Evolutionary conservation across 2,329 filamentous ascomycete genomes (phyloP).

Genomic region (Teratosphaeria epicoccoides): DNA sequence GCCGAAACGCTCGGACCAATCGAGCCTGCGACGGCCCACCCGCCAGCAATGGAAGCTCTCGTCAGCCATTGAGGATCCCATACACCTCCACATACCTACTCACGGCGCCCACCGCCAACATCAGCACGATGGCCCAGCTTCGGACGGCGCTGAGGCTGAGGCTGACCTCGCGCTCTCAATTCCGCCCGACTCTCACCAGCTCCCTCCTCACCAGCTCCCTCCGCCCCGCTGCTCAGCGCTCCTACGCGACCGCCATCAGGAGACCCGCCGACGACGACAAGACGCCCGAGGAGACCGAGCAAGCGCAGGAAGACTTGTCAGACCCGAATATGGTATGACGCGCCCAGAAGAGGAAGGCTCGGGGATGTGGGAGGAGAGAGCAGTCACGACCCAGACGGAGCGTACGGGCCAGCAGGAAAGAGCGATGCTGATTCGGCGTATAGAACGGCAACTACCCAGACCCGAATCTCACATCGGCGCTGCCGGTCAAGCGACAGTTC

Average conservation of each 20-base stretch:
- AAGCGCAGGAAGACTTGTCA: conserved; percentile 19
- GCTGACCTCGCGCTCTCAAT: conserved; percentile 19
- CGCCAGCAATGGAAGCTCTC: neutral
- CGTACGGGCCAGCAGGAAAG: neutral
- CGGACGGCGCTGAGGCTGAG: conserved; percentile 17
- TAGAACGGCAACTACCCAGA: conserved; percentile 81
- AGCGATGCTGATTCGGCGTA: neutral
- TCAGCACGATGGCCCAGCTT: conserved; percentile 17
- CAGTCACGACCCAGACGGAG: neutral
- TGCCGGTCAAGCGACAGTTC: conserved; percentile 70
- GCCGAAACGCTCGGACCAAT: conserved; percentile 1
- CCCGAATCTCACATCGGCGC: conserved; percentile 42
- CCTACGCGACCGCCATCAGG: conserved; percentile 7
- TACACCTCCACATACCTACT: neutral
- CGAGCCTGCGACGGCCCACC: neutral
- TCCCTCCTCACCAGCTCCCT: conserved; percentile 13
- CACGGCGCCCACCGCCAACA: neutral
- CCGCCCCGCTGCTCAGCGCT: conserved; percentile 15
- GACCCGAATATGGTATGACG: conserved; percentile 24
- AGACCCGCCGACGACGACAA: conserved; percentile 16
- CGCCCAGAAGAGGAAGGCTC: neutral
- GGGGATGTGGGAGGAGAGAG: neutral
- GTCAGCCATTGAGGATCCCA: neutral
- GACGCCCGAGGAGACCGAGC: conserved; percentile 16
- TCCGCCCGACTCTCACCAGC: conserved; percentile 9